Evolutionary conservation across 805 yeast species (phyloP), one percentile per base, ranked within the genome.

Genomic region (Torulaspora delbrueckii): DNA sequence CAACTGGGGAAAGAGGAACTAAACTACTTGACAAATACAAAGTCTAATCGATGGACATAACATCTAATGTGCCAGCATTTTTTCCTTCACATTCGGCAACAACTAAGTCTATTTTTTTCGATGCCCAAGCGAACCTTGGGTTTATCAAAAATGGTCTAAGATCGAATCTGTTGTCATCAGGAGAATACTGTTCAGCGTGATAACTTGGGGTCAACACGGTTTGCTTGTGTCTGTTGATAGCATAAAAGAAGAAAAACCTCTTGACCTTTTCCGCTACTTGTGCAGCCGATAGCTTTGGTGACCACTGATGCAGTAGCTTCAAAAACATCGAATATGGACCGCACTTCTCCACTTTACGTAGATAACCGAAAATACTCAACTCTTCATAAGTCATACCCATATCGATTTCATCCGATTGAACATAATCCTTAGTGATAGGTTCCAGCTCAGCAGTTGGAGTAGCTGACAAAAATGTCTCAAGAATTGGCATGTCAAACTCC

Each of bases 371-470:
- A 5, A 85, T 73, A 27, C 96, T 84, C 48, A 93, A 75, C 62
- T 93, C 99, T 53, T 90, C 95, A 59, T 93, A 93, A 0, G 96
- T 86, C 84, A 95, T 85, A 1, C 99, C 99, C 99, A 93, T 93
- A 62, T 93, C 99, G 10, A 79, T 81, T 66, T 93, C 99, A 65
- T 93, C 99, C 26, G 95, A 85, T 66, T 93, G 99, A 12, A 91
- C 95, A 57, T 93, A 91, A 46, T 80, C 75, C 53, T 84, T 82
- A 0, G 99, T 93, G 43, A 88, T 91, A 28, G 99, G 99, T 60
- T 93, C 99, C 42, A 93, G 76, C 64, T 93, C 99, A 0, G 99
- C 99, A 0, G 99, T 91, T 25, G 99, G 99, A 0, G 93, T 84
- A 0, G 99, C 99, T 55, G 77, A 80, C 38, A 93, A 71, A 63